Conservation (phyloP, 768 basidiomycete species). For the Strobilomyces dryophilus region DNA sequence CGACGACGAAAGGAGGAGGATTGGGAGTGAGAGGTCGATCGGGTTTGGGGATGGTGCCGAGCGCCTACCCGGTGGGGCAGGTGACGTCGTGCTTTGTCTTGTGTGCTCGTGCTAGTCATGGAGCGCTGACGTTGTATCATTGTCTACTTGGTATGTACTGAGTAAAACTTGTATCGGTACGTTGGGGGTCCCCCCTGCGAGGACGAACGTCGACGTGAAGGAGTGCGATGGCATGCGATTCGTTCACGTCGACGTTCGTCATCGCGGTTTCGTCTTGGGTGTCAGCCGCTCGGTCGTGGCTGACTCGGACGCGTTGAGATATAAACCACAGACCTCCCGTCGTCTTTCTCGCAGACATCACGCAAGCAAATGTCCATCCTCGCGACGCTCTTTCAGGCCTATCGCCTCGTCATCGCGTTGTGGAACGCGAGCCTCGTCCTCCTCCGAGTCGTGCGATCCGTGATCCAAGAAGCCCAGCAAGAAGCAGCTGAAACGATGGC, state of each 20-base stretch:
- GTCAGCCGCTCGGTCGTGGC: conserved; percentile 1
- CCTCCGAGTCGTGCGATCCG: conserved; percentile 7
- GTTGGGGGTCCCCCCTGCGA: too few species aligned
- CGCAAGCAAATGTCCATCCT: conserved; percentile 3
- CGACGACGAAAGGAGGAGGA: not conserved
- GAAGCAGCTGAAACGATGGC: conserved; percentile 16
- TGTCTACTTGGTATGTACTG: not conserved
- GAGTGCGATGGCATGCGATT: not conserved
- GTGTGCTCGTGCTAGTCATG: not conserved
- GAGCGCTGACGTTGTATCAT: not conserved
- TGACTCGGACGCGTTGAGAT: conserved; percentile 3
- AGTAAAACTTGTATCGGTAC: conserved; percentile 4
- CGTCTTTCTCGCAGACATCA: not conserved
- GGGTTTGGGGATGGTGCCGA: too few species aligned
- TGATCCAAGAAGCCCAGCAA: conserved; percentile 11
- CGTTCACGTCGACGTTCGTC: too few species aligned
- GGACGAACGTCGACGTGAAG: too few species aligned
- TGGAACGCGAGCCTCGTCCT: conserved; percentile 16
- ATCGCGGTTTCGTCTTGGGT: not conserved
- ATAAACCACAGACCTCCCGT: not conserved
- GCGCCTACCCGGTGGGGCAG: too few species aligned
- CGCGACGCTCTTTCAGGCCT: conserved; percentile 3
- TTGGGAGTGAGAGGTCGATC: too few species aligned
- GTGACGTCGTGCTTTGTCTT: not conserved
- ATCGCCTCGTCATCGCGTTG: not conserved